These are phyloP conservation scores for Nevesoporus exiguus DNA, from an alignment of 768 basidiomycete species.

Conservation along the genomic window DNA sequence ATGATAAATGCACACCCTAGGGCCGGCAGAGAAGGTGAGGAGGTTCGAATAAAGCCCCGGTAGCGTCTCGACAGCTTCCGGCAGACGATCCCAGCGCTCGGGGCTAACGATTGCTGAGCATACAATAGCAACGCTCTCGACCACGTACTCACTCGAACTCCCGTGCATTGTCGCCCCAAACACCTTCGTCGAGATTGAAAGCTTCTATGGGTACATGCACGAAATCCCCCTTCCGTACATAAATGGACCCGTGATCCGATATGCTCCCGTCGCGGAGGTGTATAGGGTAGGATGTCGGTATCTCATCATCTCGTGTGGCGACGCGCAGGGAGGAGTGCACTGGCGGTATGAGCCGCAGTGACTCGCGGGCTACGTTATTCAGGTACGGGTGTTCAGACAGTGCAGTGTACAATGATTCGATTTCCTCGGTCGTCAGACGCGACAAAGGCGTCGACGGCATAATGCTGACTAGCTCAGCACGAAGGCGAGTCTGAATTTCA, in stretches of 20 bases:
- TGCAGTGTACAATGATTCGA: constrained; percentile 52
- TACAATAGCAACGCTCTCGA: background rate
- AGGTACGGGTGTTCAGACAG: constrained; percentile 66
- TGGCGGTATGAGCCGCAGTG: constrained; percentile 74
- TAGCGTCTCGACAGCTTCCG: constrained; percentile 59
- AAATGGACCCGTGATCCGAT: constrained; percentile 41
- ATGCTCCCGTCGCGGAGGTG: constrained; percentile 45
- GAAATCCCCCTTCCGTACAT: constrained; percentile 63
- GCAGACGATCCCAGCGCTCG: constrained; percentile 76
- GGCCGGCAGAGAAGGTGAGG: constrained; percentile 77
- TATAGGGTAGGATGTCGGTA: constrained; percentile 70
- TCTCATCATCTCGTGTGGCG: constrained; percentile 71
- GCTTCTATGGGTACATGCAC: constrained; percentile 79
- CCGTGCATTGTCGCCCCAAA: constrained; percentile 85
- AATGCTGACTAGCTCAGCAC: constrained; percentile 59
- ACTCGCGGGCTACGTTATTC: constrained; percentile 73
- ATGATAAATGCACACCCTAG: constrained; percentile 51
- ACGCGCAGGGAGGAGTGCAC: constrained; percentile 79
- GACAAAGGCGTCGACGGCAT: constrained; percentile 40
- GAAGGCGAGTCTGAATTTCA: constrained; percentile 63
- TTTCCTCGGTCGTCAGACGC: constrained; percentile 58
- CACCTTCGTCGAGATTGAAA: constrained; percentile 69
- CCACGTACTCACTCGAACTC: constrained; percentile 60
- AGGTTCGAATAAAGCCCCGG: constrained; percentile 73
- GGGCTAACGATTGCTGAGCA: constrained; percentile 45